These are phyloP conservation scores for Scheffersomyces parashehatae DNA, from an alignment of 1,139 yeast species.

Conservation along the genomic window DNA sequence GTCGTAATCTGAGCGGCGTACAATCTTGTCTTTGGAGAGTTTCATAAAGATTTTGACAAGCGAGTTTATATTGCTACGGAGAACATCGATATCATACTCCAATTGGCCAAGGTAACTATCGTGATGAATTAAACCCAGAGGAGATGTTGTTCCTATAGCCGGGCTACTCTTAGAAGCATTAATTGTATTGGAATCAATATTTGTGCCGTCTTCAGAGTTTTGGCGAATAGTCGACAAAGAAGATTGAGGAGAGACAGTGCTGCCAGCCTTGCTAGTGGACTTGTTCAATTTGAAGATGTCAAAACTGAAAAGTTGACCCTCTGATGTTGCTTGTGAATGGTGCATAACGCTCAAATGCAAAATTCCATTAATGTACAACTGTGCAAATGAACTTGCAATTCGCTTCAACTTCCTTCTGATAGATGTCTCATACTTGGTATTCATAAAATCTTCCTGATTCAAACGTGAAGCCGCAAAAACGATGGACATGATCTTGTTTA, in stretches of 20 bases:
- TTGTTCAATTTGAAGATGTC: conserved; percentile 35
- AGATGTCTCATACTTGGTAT: conserved; percentile 44
- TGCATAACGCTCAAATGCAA: conserved; percentile 50
- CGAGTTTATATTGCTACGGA: conserved; percentile 33
- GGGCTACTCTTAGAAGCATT: background rate
- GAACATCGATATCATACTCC: conserved; percentile 33
- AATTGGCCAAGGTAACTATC: conserved; percentile 35
- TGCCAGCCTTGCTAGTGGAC: conserved; percentile 21
- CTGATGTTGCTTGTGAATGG: conserved; percentile 23
- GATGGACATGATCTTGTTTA: conserved; percentile 49
- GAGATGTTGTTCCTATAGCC: no score
- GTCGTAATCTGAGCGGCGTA: conserved; percentile 38
- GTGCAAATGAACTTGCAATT: conserved; percentile 55
- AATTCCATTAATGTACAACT: conserved; percentile 59
- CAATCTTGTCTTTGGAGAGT: conserved; percentile 34
- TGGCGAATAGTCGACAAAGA: conserved; percentile 28
- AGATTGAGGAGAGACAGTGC: conserved; percentile 21
- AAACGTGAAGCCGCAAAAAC: conserved; percentile 55
- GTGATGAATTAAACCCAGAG: background rate
- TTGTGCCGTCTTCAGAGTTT: conserved; percentile 12
- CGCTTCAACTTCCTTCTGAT: conserved; percentile 51
- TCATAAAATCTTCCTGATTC: conserved; percentile 48
- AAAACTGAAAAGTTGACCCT: conserved; percentile 32
- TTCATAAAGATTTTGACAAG: conserved; percentile 30
- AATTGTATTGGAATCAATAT: background rate